Base-by-base conservation (phyloP, 805 yeast genomes). In the Saccharomyces kudriavzevii region DNA sequence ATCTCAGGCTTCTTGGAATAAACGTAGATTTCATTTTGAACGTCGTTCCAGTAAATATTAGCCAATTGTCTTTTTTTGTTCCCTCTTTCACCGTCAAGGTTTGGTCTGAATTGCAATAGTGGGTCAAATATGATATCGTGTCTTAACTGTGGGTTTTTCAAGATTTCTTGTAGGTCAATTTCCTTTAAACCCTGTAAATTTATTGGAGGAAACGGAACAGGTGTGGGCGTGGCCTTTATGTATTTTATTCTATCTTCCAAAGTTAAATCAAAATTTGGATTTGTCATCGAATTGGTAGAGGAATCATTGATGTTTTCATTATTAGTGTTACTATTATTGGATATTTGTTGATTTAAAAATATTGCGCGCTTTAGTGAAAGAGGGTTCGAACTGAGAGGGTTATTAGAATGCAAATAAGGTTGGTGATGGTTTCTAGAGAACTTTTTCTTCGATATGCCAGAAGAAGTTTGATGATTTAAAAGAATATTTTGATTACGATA, bases 51-150 rank as follows among this genome's bases (percentile, higher is more conserved):
- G 72, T 90, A 91, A 62, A 79, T 83, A 65, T 89, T 96, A 49
- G 89, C 85, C 47, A 85, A 76, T 54, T 77, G 69, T 70, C 82
- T 84, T 77, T 90, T 89, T 52, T 90, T 78, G 55, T 83, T 78
- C 27, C 96, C 96, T 50, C 96, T 75, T 70, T 91, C 97, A 50
- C 96, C 96, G 67, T 88, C 96, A 59, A 90, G 74, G 64, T 89
- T 88, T 28, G 96, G 96, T 67, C 97, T 80, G 69, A 91, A 89
- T 73, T 90, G 96, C 55, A 91, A 75, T 64, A 87, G 88, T 17
- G 97, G 95, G 72, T 91, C 97, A 66, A 91, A 91, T 13, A 89
- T 77, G 52, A 92, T 88, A 68, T 92, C 98, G 69, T 91, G 98
- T 58, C 98, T 80, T 53, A 91, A 74, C 68, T 89, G 96, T 3